Conservation (phyloP, 2,329 filamentous ascomycete species). For the Acrocalymma vagum region DNA sequence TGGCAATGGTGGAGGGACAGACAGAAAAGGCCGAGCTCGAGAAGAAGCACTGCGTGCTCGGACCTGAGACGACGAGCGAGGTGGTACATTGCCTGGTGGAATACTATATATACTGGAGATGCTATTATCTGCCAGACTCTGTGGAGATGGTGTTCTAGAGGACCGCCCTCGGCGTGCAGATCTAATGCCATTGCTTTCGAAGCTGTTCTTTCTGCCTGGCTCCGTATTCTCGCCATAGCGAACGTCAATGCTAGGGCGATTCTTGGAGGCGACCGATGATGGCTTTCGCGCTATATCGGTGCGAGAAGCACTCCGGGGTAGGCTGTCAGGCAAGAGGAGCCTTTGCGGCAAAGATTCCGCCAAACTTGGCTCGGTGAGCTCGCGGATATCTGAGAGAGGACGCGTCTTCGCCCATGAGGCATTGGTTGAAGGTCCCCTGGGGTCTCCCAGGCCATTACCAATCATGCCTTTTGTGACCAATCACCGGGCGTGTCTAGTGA, state of each 20-base stretch:
- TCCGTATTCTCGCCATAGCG: conserved; percentile 37
- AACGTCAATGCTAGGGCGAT: conserved; percentile 39
- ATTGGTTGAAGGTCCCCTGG: conserved; percentile 30
- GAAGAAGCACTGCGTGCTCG: conserved; percentile 36
- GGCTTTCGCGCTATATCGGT: conserved; percentile 39
- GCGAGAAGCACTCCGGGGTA: conserved; percentile 34
- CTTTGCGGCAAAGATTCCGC: conserved; percentile 46
- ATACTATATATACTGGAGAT: conserved; percentile 56
- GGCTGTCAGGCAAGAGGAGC: conserved; percentile 28
- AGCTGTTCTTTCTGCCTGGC: conserved; percentile 35
- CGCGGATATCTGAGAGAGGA: conserved; percentile 59
- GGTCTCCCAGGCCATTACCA: conserved; percentile 30
- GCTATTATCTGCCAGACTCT: conserved; percentile 45
- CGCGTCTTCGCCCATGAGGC: conserved; percentile 47
- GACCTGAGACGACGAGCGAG: conserved; percentile 54
- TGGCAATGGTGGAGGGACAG: conserved; percentile 23
- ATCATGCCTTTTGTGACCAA: conserved; percentile 35
- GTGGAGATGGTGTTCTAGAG: conserved; percentile 43
- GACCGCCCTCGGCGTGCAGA: conserved; percentile 31
- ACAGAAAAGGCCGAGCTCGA: conserved; percentile 24
- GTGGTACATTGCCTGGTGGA: conserved; percentile 54
- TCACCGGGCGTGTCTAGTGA: conserved; percentile 16
- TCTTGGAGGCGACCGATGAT: conserved; percentile 39
- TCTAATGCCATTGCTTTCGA: conserved; percentile 37
- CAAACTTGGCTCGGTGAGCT: conserved; percentile 59